Evolutionary conservation across 768 basidiomycete genomes (phyloP).

Genomic region (Suillus tomentosus): DNA sequence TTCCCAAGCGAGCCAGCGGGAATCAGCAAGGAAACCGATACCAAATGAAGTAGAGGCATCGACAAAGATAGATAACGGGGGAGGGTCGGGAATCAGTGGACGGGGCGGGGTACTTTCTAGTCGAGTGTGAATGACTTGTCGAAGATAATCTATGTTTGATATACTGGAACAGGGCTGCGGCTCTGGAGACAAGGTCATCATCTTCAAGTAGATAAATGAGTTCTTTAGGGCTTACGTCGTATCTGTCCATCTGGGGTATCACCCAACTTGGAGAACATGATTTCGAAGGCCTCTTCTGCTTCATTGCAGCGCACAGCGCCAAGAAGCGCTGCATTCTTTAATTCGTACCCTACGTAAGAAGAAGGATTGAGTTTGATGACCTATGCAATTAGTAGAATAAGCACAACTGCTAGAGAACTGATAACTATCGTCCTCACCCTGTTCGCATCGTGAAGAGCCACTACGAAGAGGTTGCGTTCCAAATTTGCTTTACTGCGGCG

Average conservation of each 20-base stretch:
- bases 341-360: background rate
- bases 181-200: background rate
- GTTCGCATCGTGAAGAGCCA: background rate
- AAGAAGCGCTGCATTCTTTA: background rate
- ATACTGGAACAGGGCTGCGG: background rate
- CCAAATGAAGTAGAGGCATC: constrained; percentile 44
- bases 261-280: background rate
- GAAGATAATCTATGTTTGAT: background rate
- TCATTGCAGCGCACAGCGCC: background rate
- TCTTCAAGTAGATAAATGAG: background rate
- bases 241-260: background rate
- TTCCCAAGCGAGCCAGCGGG: constrained; percentile 43
- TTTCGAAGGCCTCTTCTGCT: background rate
- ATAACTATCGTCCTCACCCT: background rate
- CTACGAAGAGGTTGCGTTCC: background rate
- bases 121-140: background rate
- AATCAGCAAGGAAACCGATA: constrained; percentile 40
- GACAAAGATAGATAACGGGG: constrained; percentile 30
- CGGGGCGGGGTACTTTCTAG: background rate
- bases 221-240: background rate
- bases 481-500: background rate
- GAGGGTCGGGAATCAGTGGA: constrained; percentile 12
- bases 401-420: too few species aligned
- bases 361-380: background rate
- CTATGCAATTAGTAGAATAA: background rate